Conservation (phyloP, 2,329 filamentous ascomycete genomes). For the Microcyclospora tardicrescens region DNA sequence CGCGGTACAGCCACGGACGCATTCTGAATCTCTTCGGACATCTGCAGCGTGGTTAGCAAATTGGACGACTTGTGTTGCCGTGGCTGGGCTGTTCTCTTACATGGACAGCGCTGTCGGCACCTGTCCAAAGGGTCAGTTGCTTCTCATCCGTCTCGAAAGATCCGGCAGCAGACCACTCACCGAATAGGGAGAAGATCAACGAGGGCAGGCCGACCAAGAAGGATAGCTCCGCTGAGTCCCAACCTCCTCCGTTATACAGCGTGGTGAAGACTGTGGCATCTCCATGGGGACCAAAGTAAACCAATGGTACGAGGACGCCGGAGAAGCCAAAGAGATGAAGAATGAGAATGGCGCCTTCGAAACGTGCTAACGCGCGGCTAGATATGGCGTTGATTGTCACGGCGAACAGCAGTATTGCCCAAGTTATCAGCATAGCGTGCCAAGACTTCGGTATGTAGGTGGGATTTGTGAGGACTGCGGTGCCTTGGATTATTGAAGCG, state of each 20-base stretch:
- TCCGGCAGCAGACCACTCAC: too few relatives aligned
- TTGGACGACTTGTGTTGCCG: too few relatives aligned
- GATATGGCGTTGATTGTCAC: constrained; percentile 31
- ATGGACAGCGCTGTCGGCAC: too few relatives aligned
- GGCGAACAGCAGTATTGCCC: constrained; percentile 10
- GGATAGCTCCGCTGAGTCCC: constrained; percentile 7
- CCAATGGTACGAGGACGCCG: constrained; percentile 26
- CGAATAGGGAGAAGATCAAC: constrained; percentile 6
- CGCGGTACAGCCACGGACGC: constrained; percentile 31
- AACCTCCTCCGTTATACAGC: constrained; percentile 9
- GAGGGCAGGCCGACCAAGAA: constrained; percentile 10
- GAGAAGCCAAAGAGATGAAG: constrained; percentile 39
- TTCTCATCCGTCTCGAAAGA: too few relatives aligned
- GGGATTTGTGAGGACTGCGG: constrained; percentile 8
- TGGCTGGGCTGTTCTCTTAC: too few relatives aligned
- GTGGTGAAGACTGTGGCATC: constrained; percentile 8
- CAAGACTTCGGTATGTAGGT: constrained; percentile 9
- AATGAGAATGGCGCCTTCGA: constrained; percentile 37
- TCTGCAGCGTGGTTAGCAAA: too few relatives aligned
- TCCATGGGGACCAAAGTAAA: constrained; percentile 6
- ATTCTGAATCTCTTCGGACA: constrained; percentile 36
- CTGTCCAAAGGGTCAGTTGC: too few relatives aligned
- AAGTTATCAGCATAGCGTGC: constrained; percentile 16
- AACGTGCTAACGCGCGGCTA: constrained; percentile 29
- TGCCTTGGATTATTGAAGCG: constrained; percentile 11